These are phyloP conservation scores for Talaromyces funiculosus DNA, from an alignment of 2,329 filamentous ascomycete species.

Conservation along the genomic window DNA sequence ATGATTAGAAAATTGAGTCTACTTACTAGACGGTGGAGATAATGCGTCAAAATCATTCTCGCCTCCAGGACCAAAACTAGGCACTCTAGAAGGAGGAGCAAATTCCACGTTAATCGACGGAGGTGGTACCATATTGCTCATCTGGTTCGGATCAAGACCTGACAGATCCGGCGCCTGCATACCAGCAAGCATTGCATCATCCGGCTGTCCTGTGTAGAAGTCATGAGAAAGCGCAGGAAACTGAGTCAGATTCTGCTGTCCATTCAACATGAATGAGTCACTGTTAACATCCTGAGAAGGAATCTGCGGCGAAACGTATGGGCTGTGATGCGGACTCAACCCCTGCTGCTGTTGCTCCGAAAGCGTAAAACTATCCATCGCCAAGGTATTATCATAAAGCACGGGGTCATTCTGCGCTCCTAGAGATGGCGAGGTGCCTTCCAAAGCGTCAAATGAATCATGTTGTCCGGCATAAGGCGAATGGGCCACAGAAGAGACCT, in stretches of 20 bases:
- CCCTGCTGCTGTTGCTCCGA: conserved; percentile 55
- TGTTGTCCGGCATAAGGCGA: conserved; percentile 75
- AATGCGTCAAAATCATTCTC: conserved; percentile 68
- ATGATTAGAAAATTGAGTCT: neutral
- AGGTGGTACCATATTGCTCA: conserved; percentile 80
- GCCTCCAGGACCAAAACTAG: conserved; percentile 62
- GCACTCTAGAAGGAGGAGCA: conserved; percentile 66
- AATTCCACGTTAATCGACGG: conserved; percentile 93
- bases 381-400: conserved; percentile 71
- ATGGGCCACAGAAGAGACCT: conserved; percentile 76
- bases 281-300: conserved; percentile 59
- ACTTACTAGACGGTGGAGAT: conserved; percentile 63
- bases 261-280: conserved; percentile 41
- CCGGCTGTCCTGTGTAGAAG: conserved; percentile 37
- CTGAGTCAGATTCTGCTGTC: conserved; percentile 43
- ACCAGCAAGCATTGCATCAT: conserved; percentile 44
- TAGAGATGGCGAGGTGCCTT: conserved; percentile 75
- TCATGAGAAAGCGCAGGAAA: conserved; percentile 46
- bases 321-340: conserved; percentile 62
- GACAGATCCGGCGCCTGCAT: conserved; percentile 41
- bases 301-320: conserved; percentile 71
- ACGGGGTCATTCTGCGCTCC: conserved; percentile 63
- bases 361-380: conserved; percentile 74
- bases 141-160: conserved; percentile 59
- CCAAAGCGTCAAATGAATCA: conserved; percentile 70